Percentiles rank a stretch among this genome's conserved stretches.
Evolutionary conservation across 2,329 filamentous ascomycete species (phyloP).

Genomic region (Pseudogymnoascus destructans): DNA sequence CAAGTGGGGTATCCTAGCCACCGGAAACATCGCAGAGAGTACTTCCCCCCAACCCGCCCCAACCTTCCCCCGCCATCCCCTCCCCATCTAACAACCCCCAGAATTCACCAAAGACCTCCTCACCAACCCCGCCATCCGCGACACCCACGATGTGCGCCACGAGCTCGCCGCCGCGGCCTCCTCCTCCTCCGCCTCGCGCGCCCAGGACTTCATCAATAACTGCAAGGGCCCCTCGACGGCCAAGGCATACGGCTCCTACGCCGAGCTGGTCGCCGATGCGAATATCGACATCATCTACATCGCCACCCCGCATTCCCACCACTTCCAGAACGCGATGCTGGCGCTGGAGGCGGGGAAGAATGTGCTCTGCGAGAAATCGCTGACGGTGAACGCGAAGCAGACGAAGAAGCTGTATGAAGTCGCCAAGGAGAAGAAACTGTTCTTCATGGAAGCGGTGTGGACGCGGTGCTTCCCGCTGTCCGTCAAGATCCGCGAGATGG

Average conservation of each 20-base stretch:
- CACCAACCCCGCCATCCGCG: constrained; percentile 44
- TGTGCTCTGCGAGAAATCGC: constrained; percentile 59
- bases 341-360: constrained; percentile 53
- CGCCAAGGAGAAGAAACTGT: constrained; percentile 46
- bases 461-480: constrained; percentile 57
- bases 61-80: constrained; percentile 6
- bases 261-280: constrained; percentile 49
- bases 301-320: constrained; percentile 59
- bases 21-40: constrained; percentile 28
- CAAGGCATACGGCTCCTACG: constrained; percentile 52
- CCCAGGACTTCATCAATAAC: constrained; percentile 47
- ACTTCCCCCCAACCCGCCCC: neutral
- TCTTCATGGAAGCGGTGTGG: constrained; percentile 57
- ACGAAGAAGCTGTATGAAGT: constrained; percentile 44
- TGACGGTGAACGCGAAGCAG: constrained; percentile 57
- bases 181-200: constrained; percentile 45
- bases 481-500: constrained; percentile 42
- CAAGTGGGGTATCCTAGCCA: constrained; percentile 27
- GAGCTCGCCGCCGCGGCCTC: constrained; percentile 51
- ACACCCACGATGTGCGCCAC: constrained; percentile 47
- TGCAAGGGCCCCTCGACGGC: constrained; percentile 42
- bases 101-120: constrained; percentile 51
- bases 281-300: constrained; percentile 58
- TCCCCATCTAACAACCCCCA: constrained; percentile 17
- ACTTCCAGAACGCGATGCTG: constrained; percentile 57